Conservation (phyloP, 768 basidiomycete genomes). For the Boletus bicolor region DNA sequence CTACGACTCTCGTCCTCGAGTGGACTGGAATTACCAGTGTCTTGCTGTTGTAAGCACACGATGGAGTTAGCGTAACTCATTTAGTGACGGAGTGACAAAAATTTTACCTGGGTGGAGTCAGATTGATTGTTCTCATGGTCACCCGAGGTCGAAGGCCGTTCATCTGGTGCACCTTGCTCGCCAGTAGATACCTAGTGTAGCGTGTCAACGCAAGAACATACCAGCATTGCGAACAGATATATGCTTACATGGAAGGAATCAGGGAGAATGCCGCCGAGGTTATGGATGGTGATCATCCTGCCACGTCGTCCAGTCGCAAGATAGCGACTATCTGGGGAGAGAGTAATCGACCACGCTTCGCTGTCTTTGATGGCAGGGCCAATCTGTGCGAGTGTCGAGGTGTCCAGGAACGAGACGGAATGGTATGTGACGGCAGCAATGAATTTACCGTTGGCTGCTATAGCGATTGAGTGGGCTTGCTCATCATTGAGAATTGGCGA, state of each 20-base stretch:
- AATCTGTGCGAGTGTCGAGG: background rate
- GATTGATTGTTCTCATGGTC: background rate
- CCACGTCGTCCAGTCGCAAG: background rate
- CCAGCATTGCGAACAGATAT: background rate
- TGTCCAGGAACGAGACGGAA: background rate
- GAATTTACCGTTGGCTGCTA: background rate
- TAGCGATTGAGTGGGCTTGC: background rate
- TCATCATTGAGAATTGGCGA: background rate
- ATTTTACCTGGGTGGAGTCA: background rate
- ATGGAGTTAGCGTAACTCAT: background rate
- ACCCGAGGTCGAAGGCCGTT: background rate
- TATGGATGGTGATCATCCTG: background rate
- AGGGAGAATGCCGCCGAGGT: background rate
- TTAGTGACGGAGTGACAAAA: background rate
- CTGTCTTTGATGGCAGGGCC: background rate
- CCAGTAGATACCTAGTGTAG: too few species aligned
- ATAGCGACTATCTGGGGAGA: background rate
- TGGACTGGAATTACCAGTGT: background rate
- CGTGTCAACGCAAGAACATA: too few species aligned
- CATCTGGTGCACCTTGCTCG: background rate
- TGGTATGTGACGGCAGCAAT: background rate
- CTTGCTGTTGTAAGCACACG: background rate
- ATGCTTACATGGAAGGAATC: slow-evolving; percentile 1
- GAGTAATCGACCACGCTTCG: background rate
- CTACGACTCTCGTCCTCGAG: background rate